Evolutionary conservation across 306 rosid species (phyloP), one percentile per base, ranked within the genome.

Genomic region (Trifolium fragiferum): DNA sequence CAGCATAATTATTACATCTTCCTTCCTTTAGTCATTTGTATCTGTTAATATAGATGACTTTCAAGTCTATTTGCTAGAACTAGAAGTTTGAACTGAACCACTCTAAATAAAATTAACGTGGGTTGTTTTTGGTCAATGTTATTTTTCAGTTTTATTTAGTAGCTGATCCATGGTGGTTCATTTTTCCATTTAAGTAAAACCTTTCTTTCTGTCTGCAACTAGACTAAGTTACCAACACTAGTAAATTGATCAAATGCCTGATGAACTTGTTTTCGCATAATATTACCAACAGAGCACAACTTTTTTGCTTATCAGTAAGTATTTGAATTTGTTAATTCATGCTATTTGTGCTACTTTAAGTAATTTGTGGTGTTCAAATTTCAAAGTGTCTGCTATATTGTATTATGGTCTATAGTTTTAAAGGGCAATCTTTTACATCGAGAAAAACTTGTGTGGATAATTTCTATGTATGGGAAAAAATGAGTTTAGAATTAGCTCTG

Each of bases 1-100:
- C 84, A 35, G 87, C 81, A 33, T 84, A 70, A 83, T 67, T 32
- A 58, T 70, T 50, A 1, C n/a, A 14, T 12, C 13, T 40, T 2
- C 0, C 51, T 44, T 55, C 40, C 27, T 49, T 41, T 43, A 19
- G 58, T 43, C 59, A 9, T 25, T 54, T 64, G 73, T 63, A 74
- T 68, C 33, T 62, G 72, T 61, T 55, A 27, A 23, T 67, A 9
- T 58, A 32, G 44, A 57, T 50, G 73, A 51, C 64, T 8, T 65
- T 55, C 1, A 10, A 21, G 63, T 70, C 69, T 43, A 33, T 35
- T 30, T 60, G 20, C 66, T 30, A 60, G 66, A 30, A 64, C 75
- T 50, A 43, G 38, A 46, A 67, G 68, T 21, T 67, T 33, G 19
- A 67, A 47, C 50, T 59, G 43, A 70, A 63, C 63, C 59, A 11